Percentiles rank a stretch among this genome's conserved stretches.
Evolutionary conservation across 192 early-diverging fungal genomes (phyloP).

Genomic region (Helicostylum pulchrum): DNA sequence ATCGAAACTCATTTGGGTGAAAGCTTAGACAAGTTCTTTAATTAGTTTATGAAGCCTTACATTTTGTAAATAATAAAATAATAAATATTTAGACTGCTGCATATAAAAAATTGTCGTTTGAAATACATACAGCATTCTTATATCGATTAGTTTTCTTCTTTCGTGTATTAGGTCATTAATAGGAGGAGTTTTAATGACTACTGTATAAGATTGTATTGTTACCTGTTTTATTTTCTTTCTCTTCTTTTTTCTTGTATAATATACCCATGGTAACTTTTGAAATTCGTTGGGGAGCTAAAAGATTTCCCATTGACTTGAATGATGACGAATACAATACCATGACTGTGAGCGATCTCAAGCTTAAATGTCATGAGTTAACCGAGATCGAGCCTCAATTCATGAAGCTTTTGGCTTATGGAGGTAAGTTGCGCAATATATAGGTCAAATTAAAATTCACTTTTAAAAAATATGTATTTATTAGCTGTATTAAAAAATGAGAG

Average conservation of each 20-base stretch:
- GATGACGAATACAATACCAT: neutral
- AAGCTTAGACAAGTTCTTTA: constrained; percentile 80
- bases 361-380: constrained; percentile 12
- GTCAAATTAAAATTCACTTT: neutral
- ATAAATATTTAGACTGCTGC: too few species aligned
- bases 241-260: neutral
- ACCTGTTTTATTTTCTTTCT: too few species aligned
- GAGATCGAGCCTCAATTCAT: constrained; percentile 1
- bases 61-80: too few species aligned
- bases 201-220: too few species aligned
- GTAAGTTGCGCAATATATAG: neutral
- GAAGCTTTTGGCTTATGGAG: constrained; percentile 11
- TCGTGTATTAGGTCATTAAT: too few species aligned
- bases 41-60: constrained; percentile 32
- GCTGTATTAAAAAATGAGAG: constrained; percentile 10
- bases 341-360: constrained; percentile 3
- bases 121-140: too few species aligned
- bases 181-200: too few species aligned
- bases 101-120: too few species aligned
- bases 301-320: neutral
- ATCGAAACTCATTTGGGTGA: constrained; percentile 93
- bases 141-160: too few species aligned
- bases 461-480: neutral
- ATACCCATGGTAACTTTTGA: constrained; percentile 8
- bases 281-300: constrained; percentile 3